Evolutionary conservation across 2,329 filamentous ascomycete species (phyloP), one percentile per base, ranked within the genome.

Genomic region (Venturiaceae sp.): DNA sequence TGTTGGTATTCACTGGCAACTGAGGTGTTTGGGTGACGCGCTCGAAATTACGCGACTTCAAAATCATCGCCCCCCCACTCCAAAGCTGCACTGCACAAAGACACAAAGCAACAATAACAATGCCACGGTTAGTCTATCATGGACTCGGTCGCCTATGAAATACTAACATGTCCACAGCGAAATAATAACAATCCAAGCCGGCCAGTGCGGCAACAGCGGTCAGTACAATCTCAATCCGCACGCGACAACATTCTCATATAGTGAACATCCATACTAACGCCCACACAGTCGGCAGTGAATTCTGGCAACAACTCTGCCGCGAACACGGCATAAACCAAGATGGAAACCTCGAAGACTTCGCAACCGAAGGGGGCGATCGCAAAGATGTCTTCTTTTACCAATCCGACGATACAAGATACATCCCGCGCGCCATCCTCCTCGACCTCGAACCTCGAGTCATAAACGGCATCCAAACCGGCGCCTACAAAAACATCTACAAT

Each of bases 371-470:
- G 69, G 92, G 92, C 64, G 94, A 99, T 75, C 87, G 94, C 66
- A 99, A 99, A 73, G 94, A 99, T 75, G 94, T 99, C 62, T 97
- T 97, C 77, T 97, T 96, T 82, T 99, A 97, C 77, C 92, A 86
- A 80, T 97, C 92, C 70, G 94, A 99, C 78, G 94, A 99, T 71
- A 99, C 94, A 60, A 84, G 94, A 76, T 99, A 99, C 74, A 97
- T 99, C 64, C 94, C 94, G 11, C 84, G 94, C 69, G 92, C 94
- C 53, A 97, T 99, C 66, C 79, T 99, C 55, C 87, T 99, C 63
- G 94, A 99, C 71, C 79, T 99, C 39, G 94, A 99, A 74, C 94
- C 94, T 26, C 83, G 94, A 63, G 87, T 97, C 63, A 88, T 99
- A 69, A 88, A 97, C 70, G 79, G 85, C 62, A 99, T 99, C 65